phyloP scores from a whole-genome alignment of 2,329 filamentous ascomycete genomes.

The Coniochaeta prunicola region DNA sequence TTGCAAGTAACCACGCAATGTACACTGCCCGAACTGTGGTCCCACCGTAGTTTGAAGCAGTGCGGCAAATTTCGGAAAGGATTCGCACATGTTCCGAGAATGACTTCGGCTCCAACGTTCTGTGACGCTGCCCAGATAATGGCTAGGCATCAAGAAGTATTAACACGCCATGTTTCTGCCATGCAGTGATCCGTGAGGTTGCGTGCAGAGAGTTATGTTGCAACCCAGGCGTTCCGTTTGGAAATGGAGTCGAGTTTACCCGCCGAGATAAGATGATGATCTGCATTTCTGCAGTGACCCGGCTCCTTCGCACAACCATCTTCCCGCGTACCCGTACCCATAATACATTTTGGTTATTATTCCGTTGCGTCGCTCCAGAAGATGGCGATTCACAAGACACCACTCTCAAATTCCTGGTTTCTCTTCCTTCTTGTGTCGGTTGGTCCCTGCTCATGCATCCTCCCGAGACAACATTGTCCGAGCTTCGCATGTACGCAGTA shows the following conservation, averaged over 20 bases:
- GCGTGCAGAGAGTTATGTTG: not conserved
- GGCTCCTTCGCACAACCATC: not conserved
- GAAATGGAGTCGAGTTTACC: not conserved
- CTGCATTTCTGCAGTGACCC: not conserved
- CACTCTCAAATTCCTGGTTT: not conserved
- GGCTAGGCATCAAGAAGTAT: not conserved
- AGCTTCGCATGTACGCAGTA: not conserved
- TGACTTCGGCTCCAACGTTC: not conserved
- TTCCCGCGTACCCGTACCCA: not conserved
- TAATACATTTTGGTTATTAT: not conserved
- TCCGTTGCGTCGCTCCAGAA: not conserved
- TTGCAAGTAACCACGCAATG: not conserved
- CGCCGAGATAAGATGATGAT: not conserved
- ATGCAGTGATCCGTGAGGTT: not conserved
- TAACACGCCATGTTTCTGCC: not conserved
- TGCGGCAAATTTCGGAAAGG: not conserved
- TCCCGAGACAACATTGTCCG: not conserved
- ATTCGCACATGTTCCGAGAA: not conserved
- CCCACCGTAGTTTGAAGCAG: not conserved
- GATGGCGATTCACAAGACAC: not conserved
- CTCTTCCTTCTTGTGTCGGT: not conserved
- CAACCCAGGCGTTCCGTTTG: not conserved
- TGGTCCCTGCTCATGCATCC: not conserved
- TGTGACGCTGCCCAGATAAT: not conserved
- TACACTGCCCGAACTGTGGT: not conserved